Evolutionary conservation across 2,329 filamentous ascomycete species (phyloP), one percentile per base, ranked within the genome.

Genomic region (Fusarium stilboides): DNA sequence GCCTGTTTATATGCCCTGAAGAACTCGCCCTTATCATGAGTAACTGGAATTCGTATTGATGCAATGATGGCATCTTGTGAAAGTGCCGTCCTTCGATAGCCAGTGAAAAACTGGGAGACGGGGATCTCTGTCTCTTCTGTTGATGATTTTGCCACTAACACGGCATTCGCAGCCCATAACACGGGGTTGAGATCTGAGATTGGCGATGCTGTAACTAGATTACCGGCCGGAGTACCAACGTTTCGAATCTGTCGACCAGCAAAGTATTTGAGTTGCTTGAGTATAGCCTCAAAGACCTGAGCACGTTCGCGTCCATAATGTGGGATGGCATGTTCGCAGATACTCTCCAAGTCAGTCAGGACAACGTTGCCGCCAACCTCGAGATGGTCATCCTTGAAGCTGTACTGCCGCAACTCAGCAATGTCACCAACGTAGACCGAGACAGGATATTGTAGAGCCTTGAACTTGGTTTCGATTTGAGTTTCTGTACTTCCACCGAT

Each of bases 381-480:
- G n/a, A 98, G 81, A 71, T 94, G 86, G 61, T 97, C 90, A 6
- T 95, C 90, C 42, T 92, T 86, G 77, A 98, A 91, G 6, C 84
- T 85, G 77, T 93, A 98, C 70, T 94, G 91, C 14, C 94, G 87
- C 60, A 99, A 82, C 80, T 98, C 96, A 1, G 93, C 84, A 61
- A 99, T 97, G 75, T 99, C 96, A 13, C 95, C 94, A 12, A 98
- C 92, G 71, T 92, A 98, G 1, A 99, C 92, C 0, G 94, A 98
- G 2, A 93, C 89, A 6, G 91, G 91, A 77, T 98, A 98, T 73
- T 94, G 88, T 84, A 97, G 88, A 1, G 91, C 94, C 82, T 98
- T 98, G 87, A 99, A 98, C 80, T 97, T 98, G 82, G 97, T 92
- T 81, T 99, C 96, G 64, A 99, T 98, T 80, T 98, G 96, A 0